Evolutionary conservation across 139 green algal species (phyloP).

Genomic region (Closterium sp.): DNA sequence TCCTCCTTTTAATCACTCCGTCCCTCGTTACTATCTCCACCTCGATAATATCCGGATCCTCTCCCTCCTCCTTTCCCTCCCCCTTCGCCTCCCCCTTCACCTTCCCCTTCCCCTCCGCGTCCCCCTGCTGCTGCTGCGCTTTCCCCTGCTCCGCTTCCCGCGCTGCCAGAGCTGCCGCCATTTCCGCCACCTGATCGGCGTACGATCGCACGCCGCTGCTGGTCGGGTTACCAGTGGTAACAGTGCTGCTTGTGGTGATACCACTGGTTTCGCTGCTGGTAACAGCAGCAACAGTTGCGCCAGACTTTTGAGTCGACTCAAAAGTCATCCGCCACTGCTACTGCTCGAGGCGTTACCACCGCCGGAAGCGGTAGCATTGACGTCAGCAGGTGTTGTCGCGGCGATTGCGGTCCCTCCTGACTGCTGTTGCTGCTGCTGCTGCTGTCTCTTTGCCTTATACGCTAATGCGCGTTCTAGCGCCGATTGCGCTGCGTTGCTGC

Average conservation of each 20-base stretch:
- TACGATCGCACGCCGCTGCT: not conserved
- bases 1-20: conserved; percentile 19
- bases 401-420: not conserved
- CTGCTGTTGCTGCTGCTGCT: not conserved
- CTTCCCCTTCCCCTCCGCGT: not conserved
- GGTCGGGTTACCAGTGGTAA: not conserved
- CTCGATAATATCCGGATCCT: conserved; percentile 4
- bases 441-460: not conserved
- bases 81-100: not conserved
- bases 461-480: not conserved
- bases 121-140: not conserved
- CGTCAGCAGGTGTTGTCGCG: not conserved
- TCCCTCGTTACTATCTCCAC: conserved; percentile 37
- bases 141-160: not conserved
- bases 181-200: not conserved
- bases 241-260: not conserved
- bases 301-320: too few relatives aligned
- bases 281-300: not conserved
- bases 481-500: not conserved
- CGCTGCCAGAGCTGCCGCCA: not conserved
- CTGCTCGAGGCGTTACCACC: not conserved
- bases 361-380: not conserved
- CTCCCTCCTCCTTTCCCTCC: not conserved
- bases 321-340: not conserved
- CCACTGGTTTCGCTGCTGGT: not conserved